phyloP scores from a whole-genome alignment of 2,329 filamentous ascomycete genomes.

The Parastagonospora nodorum region DNA sequence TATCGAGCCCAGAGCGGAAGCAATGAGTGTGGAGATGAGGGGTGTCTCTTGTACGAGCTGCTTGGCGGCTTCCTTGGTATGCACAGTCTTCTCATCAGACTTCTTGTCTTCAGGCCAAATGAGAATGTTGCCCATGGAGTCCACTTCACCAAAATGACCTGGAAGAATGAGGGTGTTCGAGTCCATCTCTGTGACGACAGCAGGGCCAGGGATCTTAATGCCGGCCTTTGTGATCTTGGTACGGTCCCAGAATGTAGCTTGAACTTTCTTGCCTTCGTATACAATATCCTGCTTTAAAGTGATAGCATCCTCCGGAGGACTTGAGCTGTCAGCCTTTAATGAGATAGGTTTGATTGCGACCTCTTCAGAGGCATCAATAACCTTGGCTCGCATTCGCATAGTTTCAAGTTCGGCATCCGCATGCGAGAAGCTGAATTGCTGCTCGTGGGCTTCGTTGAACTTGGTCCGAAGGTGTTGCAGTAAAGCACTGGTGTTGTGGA shows the following conservation, averaged over 20 bases:
- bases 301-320: conserved; percentile 45
- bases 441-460: conserved; percentile 51
- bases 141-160: conserved; percentile 54
- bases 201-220: conserved; percentile 51
- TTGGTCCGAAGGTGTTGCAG: conserved; percentile 42
- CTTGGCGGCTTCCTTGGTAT: conserved; percentile 46
- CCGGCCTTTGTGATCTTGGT: conserved; percentile 49
- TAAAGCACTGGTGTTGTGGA: conserved; percentile 38
- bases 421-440: conserved; percentile 54
- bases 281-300: conserved; percentile 48
- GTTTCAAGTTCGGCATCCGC: conserved; percentile 53
- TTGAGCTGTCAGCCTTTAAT: conserved; percentile 23
- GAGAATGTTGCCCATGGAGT: conserved; percentile 56
- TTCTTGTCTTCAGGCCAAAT: conserved; percentile 49
- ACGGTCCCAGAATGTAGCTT: conserved; percentile 54
- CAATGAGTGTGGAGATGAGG: conserved; percentile 52
- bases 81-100: conserved; percentile 26
- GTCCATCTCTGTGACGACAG: conserved; percentile 58
- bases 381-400: conserved; percentile 54
- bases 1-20: conserved; percentile 53
- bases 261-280: conserved; percentile 47
- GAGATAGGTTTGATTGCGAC: conserved; percentile 47
- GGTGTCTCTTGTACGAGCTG: conserved; percentile 48
- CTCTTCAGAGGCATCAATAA: conserved; percentile 50
- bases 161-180: conserved; percentile 58